A percentile compares a stretch with the other conserved stretches of the same genome.
Conservation (phyloP, 805 yeast genomes). For the Ogataea corticis region DNA sequence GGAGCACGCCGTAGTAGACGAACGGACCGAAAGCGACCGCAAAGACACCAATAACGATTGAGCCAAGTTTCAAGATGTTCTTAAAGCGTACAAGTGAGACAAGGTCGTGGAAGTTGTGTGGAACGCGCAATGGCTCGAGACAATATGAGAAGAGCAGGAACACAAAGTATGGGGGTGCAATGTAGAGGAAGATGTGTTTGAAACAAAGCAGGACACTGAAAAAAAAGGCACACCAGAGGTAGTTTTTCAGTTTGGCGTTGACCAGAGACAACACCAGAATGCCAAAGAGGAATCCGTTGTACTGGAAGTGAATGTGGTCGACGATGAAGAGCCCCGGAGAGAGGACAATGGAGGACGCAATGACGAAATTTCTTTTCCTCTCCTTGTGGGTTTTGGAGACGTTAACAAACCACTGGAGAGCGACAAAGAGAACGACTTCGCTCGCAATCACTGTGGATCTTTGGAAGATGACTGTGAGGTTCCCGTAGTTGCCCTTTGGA, state of each 20-base stretch:
- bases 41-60: slow-evolving; percentile 62
- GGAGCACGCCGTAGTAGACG: slow-evolving; percentile 55
- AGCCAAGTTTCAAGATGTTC: slow-evolving; percentile 61
- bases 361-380: slow-evolving; percentile 60
- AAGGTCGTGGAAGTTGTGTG: slow-evolving; percentile 21
- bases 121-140: slow-evolving; percentile 37
- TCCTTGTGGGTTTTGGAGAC: slow-evolving; percentile 38
- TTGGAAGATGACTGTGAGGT: slow-evolving; percentile 83
- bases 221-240: slow-evolving; percentile 62
- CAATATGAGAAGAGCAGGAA: slow-evolving; percentile 75
- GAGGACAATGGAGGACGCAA: slow-evolving; percentile 77
- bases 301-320: slow-evolving; percentile 96
- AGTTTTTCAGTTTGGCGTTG: slow-evolving; percentile 59
- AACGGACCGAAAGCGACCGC: slow-evolving; percentile 79
- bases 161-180: slow-evolving; percentile 92
- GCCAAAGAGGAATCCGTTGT: slow-evolving; percentile 92
- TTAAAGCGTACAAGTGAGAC: slow-evolving; percentile 46
- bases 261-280: slow-evolving; percentile 72
- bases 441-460: slow-evolving; percentile 75
- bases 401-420: slow-evolving; percentile 71
- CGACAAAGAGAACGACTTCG: slow-evolving; percentile 68
- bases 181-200: slow-evolving; percentile 88
- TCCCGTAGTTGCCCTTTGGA: slow-evolving; percentile 63
- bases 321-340: slow-evolving; percentile 90
- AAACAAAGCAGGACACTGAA: slow-evolving; percentile 83